Conservation (phyloP, 257 asterid species). For the Misopates orontium region DNA sequence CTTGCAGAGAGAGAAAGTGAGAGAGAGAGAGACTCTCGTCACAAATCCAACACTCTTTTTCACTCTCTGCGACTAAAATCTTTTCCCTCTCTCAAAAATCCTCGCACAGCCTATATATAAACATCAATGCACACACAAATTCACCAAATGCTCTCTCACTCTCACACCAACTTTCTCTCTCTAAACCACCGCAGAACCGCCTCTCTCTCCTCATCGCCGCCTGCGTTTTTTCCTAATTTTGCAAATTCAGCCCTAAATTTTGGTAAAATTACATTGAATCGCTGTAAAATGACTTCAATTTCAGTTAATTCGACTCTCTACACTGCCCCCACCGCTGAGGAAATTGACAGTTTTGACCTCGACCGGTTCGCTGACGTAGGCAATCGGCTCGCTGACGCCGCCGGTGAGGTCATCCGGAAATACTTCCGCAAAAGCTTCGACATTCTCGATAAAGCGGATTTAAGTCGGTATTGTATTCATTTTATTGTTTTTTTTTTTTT, state of each 20-base stretch:
- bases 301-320: constrained; percentile 34
- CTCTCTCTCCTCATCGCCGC: constrained; percentile 25
- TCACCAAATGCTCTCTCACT: constrained; percentile 45
- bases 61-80: too few relatives aligned
- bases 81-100: too few relatives aligned
- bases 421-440: constrained; percentile 83
- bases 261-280: constrained; percentile 21
- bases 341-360: constrained; percentile 46
- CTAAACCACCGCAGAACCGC: constrained; percentile 29
- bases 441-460: constrained; percentile 74
- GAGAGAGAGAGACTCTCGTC: too few relatives aligned
- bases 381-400: constrained; percentile 79
- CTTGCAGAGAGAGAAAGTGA: too few relatives aligned
- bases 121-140: too few relatives aligned
- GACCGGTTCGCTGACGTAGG: constrained; percentile 64
- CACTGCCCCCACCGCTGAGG: constrained; percentile 25
- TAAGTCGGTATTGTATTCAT: constrained; percentile 46
- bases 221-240: constrained; percentile 24
- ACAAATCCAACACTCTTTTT: too few relatives aligned
- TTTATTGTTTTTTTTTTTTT: not conserved
- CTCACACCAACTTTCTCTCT: constrained; percentile 47
- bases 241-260: constrained; percentile 17
- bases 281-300: constrained; percentile 33
- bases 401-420: constrained; percentile 80
- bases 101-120: too few relatives aligned